Conservation (phyloP, 306 rosid genomes). For the Malus sylvestris region DNA sequence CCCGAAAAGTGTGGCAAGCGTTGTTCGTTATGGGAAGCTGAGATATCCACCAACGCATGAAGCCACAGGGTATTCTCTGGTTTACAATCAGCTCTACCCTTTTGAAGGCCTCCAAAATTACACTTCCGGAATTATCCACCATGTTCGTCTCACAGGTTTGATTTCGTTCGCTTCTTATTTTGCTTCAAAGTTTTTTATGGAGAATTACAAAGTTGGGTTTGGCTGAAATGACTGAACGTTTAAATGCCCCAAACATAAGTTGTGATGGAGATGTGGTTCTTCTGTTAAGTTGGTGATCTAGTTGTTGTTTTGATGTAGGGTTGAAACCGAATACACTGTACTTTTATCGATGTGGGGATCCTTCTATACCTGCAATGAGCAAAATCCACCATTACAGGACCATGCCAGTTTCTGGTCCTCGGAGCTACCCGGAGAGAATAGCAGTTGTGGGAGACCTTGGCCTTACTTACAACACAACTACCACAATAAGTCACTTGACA, state of each 20-base stretch:
- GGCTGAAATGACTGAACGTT: no score
- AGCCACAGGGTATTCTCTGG: conserved; percentile 63
- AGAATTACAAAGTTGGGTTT: not conserved
- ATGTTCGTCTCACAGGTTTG: conserved; percentile 67
- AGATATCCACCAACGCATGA: conserved; percentile 32
- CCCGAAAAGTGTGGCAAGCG: conserved; percentile 50
- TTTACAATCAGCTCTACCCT: conserved; percentile 74
- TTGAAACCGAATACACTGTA: conserved; percentile 57
- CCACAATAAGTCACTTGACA: conserved; percentile 63
- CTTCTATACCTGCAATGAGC: conserved; percentile 54
- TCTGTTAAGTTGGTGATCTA: not conserved
- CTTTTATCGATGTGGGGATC: conserved; percentile 77
- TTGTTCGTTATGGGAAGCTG: conserved; percentile 50
- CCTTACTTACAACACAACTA: conserved; percentile 56
- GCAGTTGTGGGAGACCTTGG: conserved; percentile 87
- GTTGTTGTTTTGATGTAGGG: conserved; percentile 29
- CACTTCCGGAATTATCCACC: conserved; percentile 88
- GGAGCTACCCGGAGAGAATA: conserved; percentile 55
- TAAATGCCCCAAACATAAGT: no score
- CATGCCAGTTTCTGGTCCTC: conserved; percentile 56
- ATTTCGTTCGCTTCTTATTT: not conserved
- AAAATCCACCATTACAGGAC: conserved; percentile 49
- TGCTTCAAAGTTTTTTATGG: not conserved
- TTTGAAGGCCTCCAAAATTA: conserved; percentile 77
- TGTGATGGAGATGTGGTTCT: not conserved